Percentiles rank a stretch among this genome's conserved stretches.
Conservation (phyloP, 2,329 filamentous ascomycete species). For the Exophiala dermatitidis region DNA sequence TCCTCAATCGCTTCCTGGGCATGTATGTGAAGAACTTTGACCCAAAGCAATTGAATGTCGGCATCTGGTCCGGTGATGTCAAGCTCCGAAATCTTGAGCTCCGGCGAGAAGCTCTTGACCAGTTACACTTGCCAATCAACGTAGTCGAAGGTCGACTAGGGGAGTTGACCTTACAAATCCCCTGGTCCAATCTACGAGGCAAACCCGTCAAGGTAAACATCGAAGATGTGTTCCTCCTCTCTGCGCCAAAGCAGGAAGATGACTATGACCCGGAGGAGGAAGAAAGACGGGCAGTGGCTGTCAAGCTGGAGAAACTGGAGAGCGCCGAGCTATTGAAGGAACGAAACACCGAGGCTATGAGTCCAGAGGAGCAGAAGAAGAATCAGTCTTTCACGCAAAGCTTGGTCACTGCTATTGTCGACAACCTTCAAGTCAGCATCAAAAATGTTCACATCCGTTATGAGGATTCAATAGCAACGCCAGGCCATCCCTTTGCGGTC, state of each 20-base stretch:
- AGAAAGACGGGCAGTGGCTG: slow-evolving; percentile 71
- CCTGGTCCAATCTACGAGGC: slow-evolving; percentile 92
- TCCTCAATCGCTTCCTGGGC: slow-evolving; percentile 98
- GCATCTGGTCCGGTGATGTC: slow-evolving; percentile 98
- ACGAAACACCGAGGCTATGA: slow-evolving; percentile 84
- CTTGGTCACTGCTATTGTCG: slow-evolving; percentile 89
- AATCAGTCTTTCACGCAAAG: slow-evolving; percentile 97
- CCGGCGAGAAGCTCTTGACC: slow-evolving; percentile 88
- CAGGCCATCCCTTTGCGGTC: slow-evolving; percentile 88
- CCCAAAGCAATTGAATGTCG: slow-evolving; percentile 92
- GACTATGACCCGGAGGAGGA: slow-evolving; percentile 92
- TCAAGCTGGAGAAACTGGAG: slow-evolving; percentile 98
- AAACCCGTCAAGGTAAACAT: slow-evolving; percentile 93
- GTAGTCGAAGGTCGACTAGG: slow-evolving; percentile 93
- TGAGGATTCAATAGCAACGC: slow-evolving; percentile 92
- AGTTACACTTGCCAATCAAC: slow-evolving; percentile 92
- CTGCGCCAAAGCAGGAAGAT: slow-evolving; percentile 89
- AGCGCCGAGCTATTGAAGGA: slow-evolving; percentile 93
- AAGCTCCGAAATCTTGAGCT: slow-evolving; percentile 89
- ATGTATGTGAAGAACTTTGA: slow-evolving; percentile 99
- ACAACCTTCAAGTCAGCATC: slow-evolving; percentile 94
- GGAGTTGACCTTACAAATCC: slow-evolving; percentile 83
- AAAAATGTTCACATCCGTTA: slow-evolving; percentile 99
- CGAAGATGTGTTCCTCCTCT: slow-evolving; percentile 91
- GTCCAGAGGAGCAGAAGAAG: slow-evolving; percentile 90